These are phyloP conservation scores for Physcomitrellopsis africana DNA, from an alignment of 225 moss, liverwort and hornwort genomes.

Conservation along the genomic window DNA sequence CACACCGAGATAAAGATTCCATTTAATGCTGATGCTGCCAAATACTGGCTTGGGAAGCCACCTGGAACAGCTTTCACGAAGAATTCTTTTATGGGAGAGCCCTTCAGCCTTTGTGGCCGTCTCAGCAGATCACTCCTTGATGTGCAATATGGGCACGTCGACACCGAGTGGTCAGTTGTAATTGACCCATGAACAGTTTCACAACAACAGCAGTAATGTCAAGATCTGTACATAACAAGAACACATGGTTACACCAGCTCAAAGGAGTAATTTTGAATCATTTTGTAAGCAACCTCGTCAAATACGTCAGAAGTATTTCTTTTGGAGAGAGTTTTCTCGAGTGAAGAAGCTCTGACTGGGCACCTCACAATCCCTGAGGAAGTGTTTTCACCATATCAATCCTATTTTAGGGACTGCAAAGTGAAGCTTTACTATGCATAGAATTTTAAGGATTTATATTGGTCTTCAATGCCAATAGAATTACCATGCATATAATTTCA, in stretches of 20 bases:
- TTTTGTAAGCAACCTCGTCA: slow-evolving; percentile 17
- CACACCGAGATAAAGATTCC: slow-evolving; percentile 58
- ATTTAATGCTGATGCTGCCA: slow-evolving; percentile 62
- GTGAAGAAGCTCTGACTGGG: slow-evolving; percentile 23
- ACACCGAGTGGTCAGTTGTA: slow-evolving; percentile 70
- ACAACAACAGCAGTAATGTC: not conserved
- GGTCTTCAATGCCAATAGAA: too few species aligned
- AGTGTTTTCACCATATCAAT: slow-evolving; percentile 22
- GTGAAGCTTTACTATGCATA: not conserved
- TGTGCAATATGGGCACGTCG: slow-evolving; percentile 71
- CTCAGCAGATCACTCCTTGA: slow-evolving; percentile 68
- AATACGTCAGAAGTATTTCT: slow-evolving; percentile 2
- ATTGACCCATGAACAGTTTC: slow-evolving; percentile 45
- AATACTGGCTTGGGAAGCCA: slow-evolving; percentile 66
- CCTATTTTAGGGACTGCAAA: slow-evolving; percentile 20
- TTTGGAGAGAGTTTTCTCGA: slow-evolving; percentile 22
- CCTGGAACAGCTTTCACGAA: slow-evolving; percentile 41
- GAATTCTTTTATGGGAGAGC: slow-evolving; percentile 43
- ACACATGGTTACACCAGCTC: not conserved
- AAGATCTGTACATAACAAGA: not conserved
- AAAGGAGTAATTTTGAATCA: not conserved
- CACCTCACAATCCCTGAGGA: slow-evolving; percentile 17
- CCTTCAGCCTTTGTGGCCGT: slow-evolving; percentile 81
- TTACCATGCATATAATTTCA: too few species aligned
- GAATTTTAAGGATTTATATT: too few species aligned